These are phyloP conservation scores for Deinandra increscens DNA, from an alignment of 129 eudicot species.

Conservation along the genomic window DNA sequence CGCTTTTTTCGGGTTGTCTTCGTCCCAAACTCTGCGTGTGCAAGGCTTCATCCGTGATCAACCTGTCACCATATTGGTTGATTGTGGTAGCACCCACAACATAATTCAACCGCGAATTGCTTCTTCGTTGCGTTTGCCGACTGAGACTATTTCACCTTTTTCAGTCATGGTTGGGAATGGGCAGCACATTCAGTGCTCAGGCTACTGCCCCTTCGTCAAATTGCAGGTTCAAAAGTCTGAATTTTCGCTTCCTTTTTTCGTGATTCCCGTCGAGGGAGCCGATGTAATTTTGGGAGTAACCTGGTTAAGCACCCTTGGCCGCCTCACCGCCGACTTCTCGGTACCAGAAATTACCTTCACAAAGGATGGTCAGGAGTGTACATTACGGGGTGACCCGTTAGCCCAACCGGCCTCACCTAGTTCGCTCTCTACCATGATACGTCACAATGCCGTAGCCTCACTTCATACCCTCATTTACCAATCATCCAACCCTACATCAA, in stretches of 20 bases:
- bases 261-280: too few species aligned
- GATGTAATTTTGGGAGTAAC: too few species aligned
- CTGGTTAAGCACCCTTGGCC: background rate
- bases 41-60: too few species aligned
- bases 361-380: too few species aligned
- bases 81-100: too few species aligned
- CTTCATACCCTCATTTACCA: background rate
- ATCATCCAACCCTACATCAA: background rate
- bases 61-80: background rate
- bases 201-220: too few species aligned
- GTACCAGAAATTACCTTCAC: background rate
- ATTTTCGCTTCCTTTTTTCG: too few species aligned
- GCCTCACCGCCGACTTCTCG: background rate
- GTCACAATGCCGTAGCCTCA: background rate
- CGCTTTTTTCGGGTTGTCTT: too few species aligned
- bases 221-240: too few species aligned
- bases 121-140: background rate
- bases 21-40: too few species aligned
- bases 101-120: background rate
- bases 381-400: background rate
- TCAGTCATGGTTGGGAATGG: background rate
- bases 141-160: background rate
- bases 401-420: background rate
- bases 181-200: too few species aligned
- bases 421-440: background rate